Percentiles rank a stretch among this genome's conserved stretches.
phyloP scores from a whole-genome alignment of 495 filamentous ascomycete genomes.

The Xylaria intraflava region DNA sequence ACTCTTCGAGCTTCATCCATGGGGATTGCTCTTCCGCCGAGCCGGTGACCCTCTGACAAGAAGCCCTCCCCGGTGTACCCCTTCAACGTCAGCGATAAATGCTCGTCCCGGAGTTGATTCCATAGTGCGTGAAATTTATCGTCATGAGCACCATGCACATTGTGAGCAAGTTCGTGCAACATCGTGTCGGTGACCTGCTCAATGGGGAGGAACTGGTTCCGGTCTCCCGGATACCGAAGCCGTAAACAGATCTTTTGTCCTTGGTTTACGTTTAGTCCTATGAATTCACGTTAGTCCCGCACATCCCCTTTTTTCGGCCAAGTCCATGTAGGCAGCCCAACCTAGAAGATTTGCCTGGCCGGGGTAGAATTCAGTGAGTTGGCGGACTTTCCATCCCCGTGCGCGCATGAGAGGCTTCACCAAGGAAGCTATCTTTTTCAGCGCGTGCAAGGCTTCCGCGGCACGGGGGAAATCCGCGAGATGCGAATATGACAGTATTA shows the following conservation, averaged over 20 bases:
- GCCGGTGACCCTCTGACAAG: constrained; percentile 62
- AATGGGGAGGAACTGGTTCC: constrained; percentile 69
- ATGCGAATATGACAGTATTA: constrained; percentile 74
- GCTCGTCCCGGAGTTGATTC: constrained; percentile 82
- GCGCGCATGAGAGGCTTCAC: constrained; percentile 96
- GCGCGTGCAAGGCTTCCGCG: constrained; percentile 70
- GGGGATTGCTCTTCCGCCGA: constrained; percentile 64
- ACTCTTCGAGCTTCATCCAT: constrained; percentile 68
- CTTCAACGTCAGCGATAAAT: constrained; percentile 63
- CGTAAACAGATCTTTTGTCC: constrained; percentile 79
- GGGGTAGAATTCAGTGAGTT: constrained; percentile 82
- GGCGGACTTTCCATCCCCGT: constrained; percentile 70
- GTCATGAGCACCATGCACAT: constrained; percentile 75
- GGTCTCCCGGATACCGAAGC: constrained; percentile 70
- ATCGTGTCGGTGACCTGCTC: constrained; percentile 84
- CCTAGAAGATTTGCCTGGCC: constrained; percentile 67
- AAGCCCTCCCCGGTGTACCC: constrained; percentile 94
- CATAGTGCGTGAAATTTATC: constrained; percentile 75
- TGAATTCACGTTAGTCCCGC: not conserved
- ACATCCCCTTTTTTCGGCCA: not conserved
- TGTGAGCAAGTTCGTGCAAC: constrained; percentile 95
- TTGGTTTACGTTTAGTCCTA: constrained; percentile 67
- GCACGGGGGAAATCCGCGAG: constrained; percentile 63
- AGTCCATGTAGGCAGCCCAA: constrained; percentile 16
- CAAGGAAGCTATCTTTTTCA: constrained; percentile 78